These are phyloP conservation scores for Geotrichum armillariae DNA, from an alignment of 1,139 yeast species.

Conservation along the genomic window DNA sequence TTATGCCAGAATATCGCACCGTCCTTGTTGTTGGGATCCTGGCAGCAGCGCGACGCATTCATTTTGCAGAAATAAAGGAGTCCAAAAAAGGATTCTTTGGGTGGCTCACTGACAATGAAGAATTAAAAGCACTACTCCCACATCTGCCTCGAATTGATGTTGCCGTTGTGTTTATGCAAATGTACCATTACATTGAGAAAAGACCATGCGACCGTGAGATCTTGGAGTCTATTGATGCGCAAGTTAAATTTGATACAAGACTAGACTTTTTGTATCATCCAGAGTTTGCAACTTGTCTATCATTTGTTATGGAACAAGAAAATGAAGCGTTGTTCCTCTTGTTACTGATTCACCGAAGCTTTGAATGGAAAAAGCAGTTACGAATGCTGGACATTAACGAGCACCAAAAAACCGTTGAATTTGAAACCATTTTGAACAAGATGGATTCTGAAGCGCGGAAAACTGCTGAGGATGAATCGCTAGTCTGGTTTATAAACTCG, in stretches of 20 bases:
- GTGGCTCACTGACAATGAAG: conserved; percentile 4
- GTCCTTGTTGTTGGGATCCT: conserved; percentile 10
- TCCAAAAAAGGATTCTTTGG: conserved; percentile 3
- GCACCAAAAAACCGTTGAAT: neutral
- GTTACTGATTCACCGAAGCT: neutral
- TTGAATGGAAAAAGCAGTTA: neutral
- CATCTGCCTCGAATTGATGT: neutral
- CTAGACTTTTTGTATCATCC: neutral
- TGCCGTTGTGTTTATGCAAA: conserved; percentile 11
- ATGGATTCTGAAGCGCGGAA: neutral
- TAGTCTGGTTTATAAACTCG: neutral
- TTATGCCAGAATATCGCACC: neutral
- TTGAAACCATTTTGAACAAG: neutral
- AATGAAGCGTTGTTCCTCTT: neutral
- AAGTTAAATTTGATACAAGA: neutral
- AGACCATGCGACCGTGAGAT: neutral
- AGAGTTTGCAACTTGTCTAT: conserved; percentile 1
- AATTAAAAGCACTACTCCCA: conserved; percentile 10
- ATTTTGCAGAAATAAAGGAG: neutral
- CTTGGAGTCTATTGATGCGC: conserved; percentile 1
- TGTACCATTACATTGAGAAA: neutral
- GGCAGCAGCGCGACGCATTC: conserved; percentile 1
- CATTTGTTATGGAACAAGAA: neutral
- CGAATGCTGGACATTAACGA: neutral
- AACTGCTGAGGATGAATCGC: neutral